Evolutionary conservation across 2,329 filamentous ascomycete genomes (phyloP), one percentile per base, ranked within the genome.

Genomic region (Aspergillus caelatus): DNA sequence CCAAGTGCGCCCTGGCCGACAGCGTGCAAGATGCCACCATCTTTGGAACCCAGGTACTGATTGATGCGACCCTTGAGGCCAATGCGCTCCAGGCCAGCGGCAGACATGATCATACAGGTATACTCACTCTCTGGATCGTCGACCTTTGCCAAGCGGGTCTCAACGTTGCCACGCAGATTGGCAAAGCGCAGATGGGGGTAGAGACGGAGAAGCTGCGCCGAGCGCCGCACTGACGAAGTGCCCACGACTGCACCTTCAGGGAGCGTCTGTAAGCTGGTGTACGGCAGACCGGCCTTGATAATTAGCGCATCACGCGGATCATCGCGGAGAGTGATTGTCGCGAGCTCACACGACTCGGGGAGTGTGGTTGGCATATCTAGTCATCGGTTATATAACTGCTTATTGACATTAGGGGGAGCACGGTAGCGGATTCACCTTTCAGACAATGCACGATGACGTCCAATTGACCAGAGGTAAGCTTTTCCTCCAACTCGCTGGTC

Each of bases 1-100:
- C 86, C 92, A 45, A 97, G 82, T 2, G 92, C 93, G 28, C 94
- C 94, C 78, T 97, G 94, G 0, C 94, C 94, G 3, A 97, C 93
- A 5, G 94, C 94, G 77, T 96, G 84, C 72, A 96, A 80, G 79
- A 96, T 89, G 3, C 63, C 63, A 19, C 63, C 61, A 32, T 84
- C 82, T 55, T 80, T 84, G 46, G 85, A 83, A 61, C 89, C 89
- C 66, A 97, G 83, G 71, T 88, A 91, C 77, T 92, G 87, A 50
- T 87, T 87, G 75, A 97, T 96, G 68, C 93, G 86, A 56, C 81
- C 81, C 6, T 83, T 84, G 66, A 91, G 82, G n/a, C 86, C 86
- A 80, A 96, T 85, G 62, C 94, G 86, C 76, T 90, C 83, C 45
- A 97, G 82, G 0, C 94, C 94, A 0, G 94, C 93, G 0, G 92